Percentiles rank a stretch among this genome's conserved stretches.
Evolutionary conservation across 768 basidiomycete genomes (phyloP).

Genomic region (Kwoniella sp.): DNA sequence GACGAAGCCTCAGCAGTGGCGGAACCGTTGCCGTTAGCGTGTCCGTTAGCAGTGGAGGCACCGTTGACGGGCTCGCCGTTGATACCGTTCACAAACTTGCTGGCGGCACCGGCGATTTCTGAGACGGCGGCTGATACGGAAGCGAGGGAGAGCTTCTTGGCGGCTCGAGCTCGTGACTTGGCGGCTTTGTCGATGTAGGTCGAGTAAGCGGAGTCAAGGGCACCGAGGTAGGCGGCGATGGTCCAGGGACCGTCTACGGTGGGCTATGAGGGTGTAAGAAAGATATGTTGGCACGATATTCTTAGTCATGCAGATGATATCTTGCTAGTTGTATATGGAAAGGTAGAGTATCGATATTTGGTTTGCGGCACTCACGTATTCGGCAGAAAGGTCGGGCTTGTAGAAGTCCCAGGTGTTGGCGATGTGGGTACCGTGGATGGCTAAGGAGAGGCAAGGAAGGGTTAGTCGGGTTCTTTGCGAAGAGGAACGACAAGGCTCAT

Average conservation of each 20-base stretch:
- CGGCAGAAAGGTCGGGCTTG: slow-evolving; percentile 78
- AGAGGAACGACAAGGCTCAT: no score
- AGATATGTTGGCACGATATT: no score
- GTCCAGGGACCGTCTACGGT: slow-evolving; percentile 97
- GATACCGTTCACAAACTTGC: slow-evolving; percentile 52
- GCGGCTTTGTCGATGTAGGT: slow-evolving; percentile 80
- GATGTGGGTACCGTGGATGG: slow-evolving; percentile 95
- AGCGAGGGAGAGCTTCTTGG: slow-evolving; percentile 61
- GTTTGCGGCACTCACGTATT: slow-evolving; percentile 56
- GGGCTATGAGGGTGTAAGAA: no score
- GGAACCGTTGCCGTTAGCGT: slow-evolving; percentile 51
- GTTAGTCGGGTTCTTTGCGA: no score
- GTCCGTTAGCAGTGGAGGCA: background rate
- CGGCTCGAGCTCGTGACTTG: slow-evolving; percentile 57
- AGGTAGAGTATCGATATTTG: no score
- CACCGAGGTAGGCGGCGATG: slow-evolving; percentile 89
- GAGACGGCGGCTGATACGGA: slow-evolving; percentile 50
- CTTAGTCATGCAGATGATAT: no score
- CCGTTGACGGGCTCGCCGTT: slow-evolving; percentile 53
- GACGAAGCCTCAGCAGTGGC: slow-evolving; percentile 24
- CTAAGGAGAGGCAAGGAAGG: slow-evolving; percentile 58
- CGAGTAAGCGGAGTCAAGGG: slow-evolving; percentile 85
- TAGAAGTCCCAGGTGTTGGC: slow-evolving; percentile 98
- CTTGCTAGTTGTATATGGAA: no score
- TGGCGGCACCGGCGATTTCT: slow-evolving; percentile 48